These are phyloP conservation scores for Penicillium riverlandense DNA, from an alignment of 495 filamentous ascomycete genomes.

Conservation along the genomic window DNA sequence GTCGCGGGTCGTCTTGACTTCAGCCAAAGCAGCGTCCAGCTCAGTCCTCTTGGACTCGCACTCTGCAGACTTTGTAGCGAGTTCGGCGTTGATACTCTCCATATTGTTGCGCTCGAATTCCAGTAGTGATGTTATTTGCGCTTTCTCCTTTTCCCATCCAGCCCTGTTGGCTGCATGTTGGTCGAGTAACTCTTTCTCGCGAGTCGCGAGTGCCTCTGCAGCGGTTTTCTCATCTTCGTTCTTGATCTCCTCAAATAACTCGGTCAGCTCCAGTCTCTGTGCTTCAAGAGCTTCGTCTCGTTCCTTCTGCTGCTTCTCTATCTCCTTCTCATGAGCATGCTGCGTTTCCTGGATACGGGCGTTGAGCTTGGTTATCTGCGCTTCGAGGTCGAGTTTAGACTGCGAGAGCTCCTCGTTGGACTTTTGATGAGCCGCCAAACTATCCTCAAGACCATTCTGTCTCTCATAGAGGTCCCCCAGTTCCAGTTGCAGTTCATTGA, in stretches of 20 bases:
- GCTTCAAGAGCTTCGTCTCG: slow-evolving; percentile 28
- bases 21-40: slow-evolving; percentile 18
- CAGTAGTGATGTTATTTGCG: slow-evolving; percentile 33
- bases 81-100: slow-evolving; percentile 24
- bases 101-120: slow-evolving; percentile 28
- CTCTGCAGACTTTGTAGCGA: slow-evolving; percentile 25
- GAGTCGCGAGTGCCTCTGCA: slow-evolving; percentile 28
- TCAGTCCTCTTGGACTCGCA: slow-evolving; percentile 18
- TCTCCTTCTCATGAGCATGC: slow-evolving; percentile 27
- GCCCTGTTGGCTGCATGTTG: slow-evolving; percentile 29
- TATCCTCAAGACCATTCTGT: slow-evolving; percentile 44
- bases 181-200: slow-evolving; percentile 31
- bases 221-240: slow-evolving; percentile 40
- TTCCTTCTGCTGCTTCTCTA: slow-evolving; percentile 32
- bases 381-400: slow-evolving; percentile 34
- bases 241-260: slow-evolving; percentile 42
- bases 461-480: slow-evolving; percentile 50
- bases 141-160: slow-evolving; percentile 40
- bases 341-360: slow-evolving; percentile 36
- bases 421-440: slow-evolving; percentile 29
- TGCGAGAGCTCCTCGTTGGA: slow-evolving; percentile 34
- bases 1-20: slow-evolving; percentile 25
- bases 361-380: slow-evolving; percentile 45
- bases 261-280: slow-evolving; percentile 39
- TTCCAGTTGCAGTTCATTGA: slow-evolving; percentile 48